Evolutionary conservation across 805 yeast species (phyloP).

Genomic region (Saccharomycopsis javanensis): DNA sequence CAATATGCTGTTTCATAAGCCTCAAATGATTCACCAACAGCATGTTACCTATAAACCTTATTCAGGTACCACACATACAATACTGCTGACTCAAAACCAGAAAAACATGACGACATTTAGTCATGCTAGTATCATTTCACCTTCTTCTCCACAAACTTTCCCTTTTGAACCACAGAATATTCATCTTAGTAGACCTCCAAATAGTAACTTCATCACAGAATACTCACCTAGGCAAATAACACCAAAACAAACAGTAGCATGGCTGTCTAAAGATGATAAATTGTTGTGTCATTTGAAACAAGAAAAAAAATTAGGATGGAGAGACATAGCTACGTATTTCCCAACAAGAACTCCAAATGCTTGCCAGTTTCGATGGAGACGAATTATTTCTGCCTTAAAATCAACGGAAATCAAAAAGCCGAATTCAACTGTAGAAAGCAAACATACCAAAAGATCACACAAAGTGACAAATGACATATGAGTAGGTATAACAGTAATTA

Average conservation of each 20-base stretch:
- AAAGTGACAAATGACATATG: not conserved
- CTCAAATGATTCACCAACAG: too few relatives aligned
- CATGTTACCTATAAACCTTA: too few relatives aligned
- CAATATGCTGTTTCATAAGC: too few relatives aligned
- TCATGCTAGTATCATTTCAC: too few relatives aligned
- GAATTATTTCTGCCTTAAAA: conserved; percentile 22
- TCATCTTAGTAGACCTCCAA: not conserved
- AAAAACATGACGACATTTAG: too few relatives aligned
- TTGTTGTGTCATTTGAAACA: conserved; percentile 39
- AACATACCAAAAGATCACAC: not conserved
- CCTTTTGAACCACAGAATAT: not conserved
- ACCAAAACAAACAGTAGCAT: conserved; percentile 27
- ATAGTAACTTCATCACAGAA: not conserved
- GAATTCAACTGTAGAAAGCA: not conserved
- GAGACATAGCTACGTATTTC: conserved; percentile 42
- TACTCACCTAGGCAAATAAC: not conserved
- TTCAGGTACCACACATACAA: too few relatives aligned
- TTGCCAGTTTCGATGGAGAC: conserved; percentile 48
- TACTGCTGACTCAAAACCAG: too few relatives aligned
- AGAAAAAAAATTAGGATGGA: conserved; percentile 44
- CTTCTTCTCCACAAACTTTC: too few relatives aligned
- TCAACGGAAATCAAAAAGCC: not conserved
- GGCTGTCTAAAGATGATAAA: conserved; percentile 39
- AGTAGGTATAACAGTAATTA: too few relatives aligned
- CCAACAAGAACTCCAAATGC: conserved; percentile 46